Base-by-base conservation (phyloP, 1,139 yeast species). In the Torulaspora pretoriensis region DNA sequence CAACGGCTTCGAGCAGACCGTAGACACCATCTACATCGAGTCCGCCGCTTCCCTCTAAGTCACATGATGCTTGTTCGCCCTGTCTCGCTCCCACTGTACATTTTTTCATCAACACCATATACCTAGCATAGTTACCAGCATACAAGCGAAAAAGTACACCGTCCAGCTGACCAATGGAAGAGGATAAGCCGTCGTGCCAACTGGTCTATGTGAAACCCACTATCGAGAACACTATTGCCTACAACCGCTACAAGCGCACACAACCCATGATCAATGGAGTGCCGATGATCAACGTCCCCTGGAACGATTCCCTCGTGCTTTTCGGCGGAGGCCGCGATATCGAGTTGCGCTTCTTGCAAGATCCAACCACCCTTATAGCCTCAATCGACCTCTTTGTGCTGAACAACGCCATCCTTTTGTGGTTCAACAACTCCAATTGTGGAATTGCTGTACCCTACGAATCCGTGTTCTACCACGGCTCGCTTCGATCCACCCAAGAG, bases 1-100 rank as follows among this genome's bases (percentile, higher is more conserved):
- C 71, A 84, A 90, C 63, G 97, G 97, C 23, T 90, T 90, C 63
- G 77, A 77, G 55, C 78, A 77, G 47, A 64, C 67, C 17, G 82
- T 86, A 30, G 73, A 75, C 35, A 81, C 81, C 40, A 67, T 77
- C 43, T 85, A 82, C 61, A 83, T 85, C 44, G 69, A 74, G 59
- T 77, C 22, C 22, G 7, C 7, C 22, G 4, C 82, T 25, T 5
- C 35, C 27, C 8, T 3, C 32, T 13, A 26, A 30, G 31, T 39
- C 34, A 37, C 40, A 19, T 29, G 29, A 39, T 29, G 24, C 16
- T 23, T 22, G 9, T 23, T 8, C n/a, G 25, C 22, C 29, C 13
- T 10, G 14, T 29, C 17, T 14, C 36, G 17, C 23, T 27, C 13
- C 17, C 17, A 9, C 26, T 19, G 14, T 29, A 17, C 31, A 24